Evolutionary conservation across 768 basidiomycete genomes (phyloP).

Genomic region (Mycena sanguinolenta): DNA sequence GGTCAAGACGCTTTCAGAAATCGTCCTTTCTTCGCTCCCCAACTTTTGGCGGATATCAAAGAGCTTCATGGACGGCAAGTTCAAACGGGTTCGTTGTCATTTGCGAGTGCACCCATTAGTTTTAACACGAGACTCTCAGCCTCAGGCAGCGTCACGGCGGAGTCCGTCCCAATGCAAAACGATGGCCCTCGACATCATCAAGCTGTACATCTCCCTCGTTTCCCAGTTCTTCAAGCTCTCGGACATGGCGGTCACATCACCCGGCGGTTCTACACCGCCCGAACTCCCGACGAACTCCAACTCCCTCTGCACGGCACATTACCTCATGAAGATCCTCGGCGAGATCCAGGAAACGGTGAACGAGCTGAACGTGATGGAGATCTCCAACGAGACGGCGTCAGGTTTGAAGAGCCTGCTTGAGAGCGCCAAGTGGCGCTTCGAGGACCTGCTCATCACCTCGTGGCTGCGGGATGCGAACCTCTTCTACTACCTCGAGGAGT

Average conservation of each 20-base stretch:
- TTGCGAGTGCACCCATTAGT: not conserved
- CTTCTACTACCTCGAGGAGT: constrained; percentile 90
- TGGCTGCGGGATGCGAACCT: constrained; percentile 91
- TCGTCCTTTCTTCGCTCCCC: constrained; percentile 85
- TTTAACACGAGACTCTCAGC: constrained; percentile 34
- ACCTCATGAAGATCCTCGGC: constrained; percentile 81
- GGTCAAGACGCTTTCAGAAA: constrained; percentile 90
- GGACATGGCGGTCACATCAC: constrained; percentile 77
- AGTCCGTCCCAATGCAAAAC: constrained; percentile 86
- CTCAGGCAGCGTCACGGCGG: constrained; percentile 62
- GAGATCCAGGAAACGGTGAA: constrained; percentile 91
- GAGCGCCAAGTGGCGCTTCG: constrained; percentile 89
- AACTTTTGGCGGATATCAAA: constrained; percentile 95
- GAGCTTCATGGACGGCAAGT: constrained; percentile 93
- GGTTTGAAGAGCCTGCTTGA: constrained; percentile 83
- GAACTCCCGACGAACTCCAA: constrained; percentile 83
- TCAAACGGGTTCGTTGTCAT: constrained; percentile 74
- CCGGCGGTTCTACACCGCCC: constrained; percentile 57
- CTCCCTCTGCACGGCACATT: constrained; percentile 85
- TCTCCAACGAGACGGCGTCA: constrained; percentile 77
- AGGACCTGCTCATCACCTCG: constrained; percentile 78
- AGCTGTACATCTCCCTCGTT: constrained; percentile 85
- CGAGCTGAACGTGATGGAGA: constrained; percentile 85
- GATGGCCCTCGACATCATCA: constrained; percentile 91
- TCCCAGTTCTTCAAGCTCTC: constrained; percentile 91